These are phyloP conservation scores for Physocladia obscura DNA, from an alignment of 192 early-diverging fungal genomes.

Conservation along the genomic window DNA sequence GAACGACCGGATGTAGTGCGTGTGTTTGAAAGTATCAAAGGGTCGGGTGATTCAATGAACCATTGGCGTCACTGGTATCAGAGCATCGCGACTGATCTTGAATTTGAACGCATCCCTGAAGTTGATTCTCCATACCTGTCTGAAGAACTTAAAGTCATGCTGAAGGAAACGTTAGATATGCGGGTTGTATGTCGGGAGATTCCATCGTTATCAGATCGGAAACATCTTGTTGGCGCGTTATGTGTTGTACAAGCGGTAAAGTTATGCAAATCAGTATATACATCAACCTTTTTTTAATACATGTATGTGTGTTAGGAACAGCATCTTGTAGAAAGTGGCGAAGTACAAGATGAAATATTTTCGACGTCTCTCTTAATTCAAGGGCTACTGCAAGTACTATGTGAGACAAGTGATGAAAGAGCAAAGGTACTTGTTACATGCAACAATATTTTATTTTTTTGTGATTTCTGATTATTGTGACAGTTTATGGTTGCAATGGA, in stretches of 20 bases:
- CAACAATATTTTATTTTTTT: too few relatives aligned
- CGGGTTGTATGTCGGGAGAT: background rate
- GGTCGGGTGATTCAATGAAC: too few relatives aligned
- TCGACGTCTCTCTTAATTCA: too few relatives aligned
- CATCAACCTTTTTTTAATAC: too few relatives aligned
- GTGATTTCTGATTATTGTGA: too few relatives aligned
- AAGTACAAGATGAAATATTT: too few relatives aligned
- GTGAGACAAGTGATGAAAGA: background rate
- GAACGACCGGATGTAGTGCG: too few relatives aligned
- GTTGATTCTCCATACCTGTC: background rate
- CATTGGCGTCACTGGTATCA: background rate
- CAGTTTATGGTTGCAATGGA: background rate
- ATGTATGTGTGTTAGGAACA: too few relatives aligned
- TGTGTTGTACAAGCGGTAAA: background rate
- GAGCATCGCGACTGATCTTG: background rate
- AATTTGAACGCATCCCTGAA: background rate
- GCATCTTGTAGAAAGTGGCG: too few relatives aligned
- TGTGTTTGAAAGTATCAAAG: too few relatives aligned
- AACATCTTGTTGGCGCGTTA: background rate
- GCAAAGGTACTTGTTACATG: too few relatives aligned
- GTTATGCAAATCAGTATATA: too few relatives aligned
- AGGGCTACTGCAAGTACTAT: background rate
- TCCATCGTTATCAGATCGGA: background rate
- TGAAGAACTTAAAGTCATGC: background rate
- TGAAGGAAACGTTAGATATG: background rate